phyloP scores from a whole-genome alignment of 2,329 filamentous ascomycete species.

The Clonostachys byssicola region DNA sequence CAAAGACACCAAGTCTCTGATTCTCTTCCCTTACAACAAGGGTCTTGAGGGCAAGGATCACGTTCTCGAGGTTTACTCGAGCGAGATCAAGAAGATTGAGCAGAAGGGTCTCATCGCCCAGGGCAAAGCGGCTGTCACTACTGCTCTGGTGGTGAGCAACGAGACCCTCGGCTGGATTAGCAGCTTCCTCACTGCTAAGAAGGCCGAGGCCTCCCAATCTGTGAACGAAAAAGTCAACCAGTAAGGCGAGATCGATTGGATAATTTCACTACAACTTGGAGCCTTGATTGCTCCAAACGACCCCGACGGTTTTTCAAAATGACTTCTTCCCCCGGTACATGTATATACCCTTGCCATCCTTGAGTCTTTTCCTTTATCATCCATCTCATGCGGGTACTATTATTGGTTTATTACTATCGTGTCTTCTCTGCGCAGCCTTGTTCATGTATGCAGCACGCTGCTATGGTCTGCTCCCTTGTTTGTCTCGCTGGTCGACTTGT shows the following conservation, averaged over 20 bases:
- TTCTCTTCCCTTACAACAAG: slow-evolving; percentile 60
- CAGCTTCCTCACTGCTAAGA: slow-evolving; percentile 55
- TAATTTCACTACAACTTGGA: background rate
- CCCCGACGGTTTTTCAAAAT: background rate
- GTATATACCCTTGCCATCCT: background rate
- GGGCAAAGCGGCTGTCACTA: slow-evolving; percentile 67
- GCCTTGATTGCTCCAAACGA: too few species aligned
- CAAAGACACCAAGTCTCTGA: slow-evolving; percentile 56
- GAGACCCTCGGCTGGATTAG: slow-evolving; percentile 61
- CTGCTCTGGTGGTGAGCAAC: slow-evolving; percentile 60
- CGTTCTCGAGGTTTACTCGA: slow-evolving; percentile 49
- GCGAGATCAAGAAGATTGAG: slow-evolving; percentile 53
- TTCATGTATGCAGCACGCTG: too few species aligned
- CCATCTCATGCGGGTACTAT: too few species aligned
- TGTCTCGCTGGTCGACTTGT: too few species aligned
- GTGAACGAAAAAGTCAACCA: slow-evolving; percentile 42
- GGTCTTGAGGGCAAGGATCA: slow-evolving; percentile 59
- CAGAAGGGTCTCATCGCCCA: slow-evolving; percentile 57
- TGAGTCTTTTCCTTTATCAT: background rate
- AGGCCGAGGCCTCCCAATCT: slow-evolving; percentile 54
- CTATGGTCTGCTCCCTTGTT: too few species aligned
- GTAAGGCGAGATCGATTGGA: slow-evolving; percentile 15
- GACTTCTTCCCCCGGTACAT: background rate
- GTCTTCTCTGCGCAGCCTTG: too few species aligned
- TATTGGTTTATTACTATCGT: too few species aligned